Conservation (phyloP, 1,284 basidiomycete genomes). For the Pterulicium gracile region DNA sequence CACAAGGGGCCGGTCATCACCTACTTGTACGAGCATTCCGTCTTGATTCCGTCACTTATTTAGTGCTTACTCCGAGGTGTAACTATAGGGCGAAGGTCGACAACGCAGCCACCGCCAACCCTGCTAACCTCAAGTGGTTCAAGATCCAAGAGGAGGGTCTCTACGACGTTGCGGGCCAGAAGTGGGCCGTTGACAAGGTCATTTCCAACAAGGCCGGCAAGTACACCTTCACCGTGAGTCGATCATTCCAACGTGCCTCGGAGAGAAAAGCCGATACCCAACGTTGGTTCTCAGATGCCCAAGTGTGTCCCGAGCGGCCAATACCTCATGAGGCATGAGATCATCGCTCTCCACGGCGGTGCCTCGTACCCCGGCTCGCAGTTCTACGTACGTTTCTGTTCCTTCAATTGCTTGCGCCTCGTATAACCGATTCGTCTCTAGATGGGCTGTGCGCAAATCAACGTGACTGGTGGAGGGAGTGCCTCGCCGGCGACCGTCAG, state of each 20-base stretch:
- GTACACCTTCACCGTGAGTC: slow-evolving; percentile 24
- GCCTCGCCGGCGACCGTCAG: slow-evolving; percentile 34
- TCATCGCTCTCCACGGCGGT: slow-evolving; percentile 31
- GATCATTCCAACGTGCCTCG: not conserved
- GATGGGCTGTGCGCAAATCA: slow-evolving; percentile 27
- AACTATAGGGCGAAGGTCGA: slow-evolving; percentile 30
- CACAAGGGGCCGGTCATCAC: slow-evolving; percentile 45
- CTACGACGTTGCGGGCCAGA: slow-evolving; percentile 3
- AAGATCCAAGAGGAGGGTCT: slow-evolving; percentile 29
- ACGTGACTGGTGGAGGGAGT: slow-evolving; percentile 30
- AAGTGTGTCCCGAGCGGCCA: slow-evolving; percentile 28
- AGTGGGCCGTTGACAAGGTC: slow-evolving; percentile 29
- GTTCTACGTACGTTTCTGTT: slow-evolving; percentile 20
- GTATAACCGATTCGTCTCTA: not conserved
- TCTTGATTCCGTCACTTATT: not conserved
- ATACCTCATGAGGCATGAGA: slow-evolving; percentile 26
- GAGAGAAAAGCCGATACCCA: not conserved
- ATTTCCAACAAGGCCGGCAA: slow-evolving; percentile 34
- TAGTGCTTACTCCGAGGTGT: no score
- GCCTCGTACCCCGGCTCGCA: slow-evolving; percentile 23
- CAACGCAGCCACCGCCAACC: slow-evolving; percentile 29
- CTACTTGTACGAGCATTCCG: slow-evolving; percentile 40
- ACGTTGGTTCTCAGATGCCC: slow-evolving; percentile 16
- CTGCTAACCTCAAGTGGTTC: slow-evolving; percentile 46
- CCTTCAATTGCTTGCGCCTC: not conserved